Percentiles rank a stretch among this genome's conserved stretches.
These are phyloP conservation scores for Piper longum DNA, from an alignment of 164 flowering plant genomes.

Conservation along the genomic window DNA sequence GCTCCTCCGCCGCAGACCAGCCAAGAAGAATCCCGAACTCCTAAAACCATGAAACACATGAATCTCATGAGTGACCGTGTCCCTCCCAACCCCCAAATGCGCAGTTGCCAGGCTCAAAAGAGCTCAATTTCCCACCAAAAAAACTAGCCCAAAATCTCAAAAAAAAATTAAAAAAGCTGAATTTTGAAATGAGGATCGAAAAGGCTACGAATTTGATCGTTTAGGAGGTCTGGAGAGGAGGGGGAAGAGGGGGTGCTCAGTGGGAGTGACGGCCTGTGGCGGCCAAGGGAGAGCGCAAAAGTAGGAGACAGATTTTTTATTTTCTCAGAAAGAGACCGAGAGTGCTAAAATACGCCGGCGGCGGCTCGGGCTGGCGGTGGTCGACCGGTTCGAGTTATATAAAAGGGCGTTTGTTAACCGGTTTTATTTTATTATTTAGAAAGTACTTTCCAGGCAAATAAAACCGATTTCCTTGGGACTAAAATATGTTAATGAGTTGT, in stretches of 20 bases:
- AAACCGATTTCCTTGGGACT: no score
- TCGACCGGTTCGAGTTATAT: no score
- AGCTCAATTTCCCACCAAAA: no score
- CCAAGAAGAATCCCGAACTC: conserved; percentile 11
- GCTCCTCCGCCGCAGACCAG: conserved; percentile 16
- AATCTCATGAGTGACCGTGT: conserved; percentile 26
- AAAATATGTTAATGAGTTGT: no score
- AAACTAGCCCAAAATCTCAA: no score
- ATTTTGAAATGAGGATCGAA: no score
- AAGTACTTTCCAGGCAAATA: no score
- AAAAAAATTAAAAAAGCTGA: no score
- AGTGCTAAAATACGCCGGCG: neutral
- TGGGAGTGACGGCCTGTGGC: neutral
- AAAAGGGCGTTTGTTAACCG: no score
- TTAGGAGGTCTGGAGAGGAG: neutral
- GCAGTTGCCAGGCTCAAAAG: conserved; percentile 20
- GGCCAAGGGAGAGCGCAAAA: neutral
- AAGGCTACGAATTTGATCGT: no score
- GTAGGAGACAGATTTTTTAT: no score
- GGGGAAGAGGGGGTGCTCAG: neutral
- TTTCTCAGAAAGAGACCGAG: neutral
- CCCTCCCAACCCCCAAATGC: conserved; percentile 23
- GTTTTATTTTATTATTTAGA: no score
- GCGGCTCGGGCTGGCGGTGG: neutral
- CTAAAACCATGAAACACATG: conserved; percentile 41